Base-by-base conservation (phyloP, 2,329 filamentous ascomycete species). In the Fusarium devonianum region DNA sequence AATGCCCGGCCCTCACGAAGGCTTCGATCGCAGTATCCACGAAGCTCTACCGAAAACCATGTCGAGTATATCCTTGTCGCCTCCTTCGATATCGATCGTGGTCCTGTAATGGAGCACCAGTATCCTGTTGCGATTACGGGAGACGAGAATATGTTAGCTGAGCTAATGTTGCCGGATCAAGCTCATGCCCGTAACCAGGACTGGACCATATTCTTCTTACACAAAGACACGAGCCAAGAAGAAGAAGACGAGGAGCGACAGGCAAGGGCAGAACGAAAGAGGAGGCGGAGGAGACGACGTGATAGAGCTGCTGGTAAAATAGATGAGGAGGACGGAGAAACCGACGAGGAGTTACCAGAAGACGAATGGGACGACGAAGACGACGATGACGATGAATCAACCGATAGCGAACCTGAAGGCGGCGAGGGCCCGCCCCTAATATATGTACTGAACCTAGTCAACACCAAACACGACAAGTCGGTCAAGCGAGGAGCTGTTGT, bases 191-290 rank as follows among this genome's bases (percentile, higher is more conserved):
- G 94, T 28, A 93, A 89, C 67, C 92, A 97, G 73, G 94, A 99
- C 71, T 99, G 94, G 94, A 99, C 94, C 30, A 96, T 97, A 45
- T 99, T 99, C 77, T 99, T 99, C 70, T 72, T 99, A 47, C 94
- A 99, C 75, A 97, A 97, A 71, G 94, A 99, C 70, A 90, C 87
- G 4, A 92, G 85, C 52, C 85, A 88, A 39, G 87, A 90, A 51
- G 89, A 93, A 48, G 92, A 96, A 52, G 89, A 92, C 21, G 83
- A 86, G 47, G 88, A 90, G 62, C 78, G 78, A 53, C 78, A 76
- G 44, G 78, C 78, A 28, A 86, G 82, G 58, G 75, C 79, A 65
- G 77, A 79, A 60, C 75, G 80, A 63, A 78, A 70, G 45, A 75
- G 72, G 60, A 73, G 73, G 67, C 78, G 83, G 46, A 78, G 76